These are phyloP conservation scores for Lactarius hatsudake DNA, from an alignment of 768 basidiomycete species.

Conservation along the genomic window DNA sequence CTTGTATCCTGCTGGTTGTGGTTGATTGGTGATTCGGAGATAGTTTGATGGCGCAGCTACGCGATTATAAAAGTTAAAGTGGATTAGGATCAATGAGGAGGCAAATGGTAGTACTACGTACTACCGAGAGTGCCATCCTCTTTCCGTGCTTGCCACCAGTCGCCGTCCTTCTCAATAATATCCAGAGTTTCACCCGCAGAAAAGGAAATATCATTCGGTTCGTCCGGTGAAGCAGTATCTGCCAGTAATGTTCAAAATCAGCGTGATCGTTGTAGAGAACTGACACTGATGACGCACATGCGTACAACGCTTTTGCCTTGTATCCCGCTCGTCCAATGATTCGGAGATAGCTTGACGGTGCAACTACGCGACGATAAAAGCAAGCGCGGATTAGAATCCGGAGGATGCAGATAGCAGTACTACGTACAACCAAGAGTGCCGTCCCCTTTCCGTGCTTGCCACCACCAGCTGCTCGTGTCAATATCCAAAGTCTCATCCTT, in stretches of 20 bases:
- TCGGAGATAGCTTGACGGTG: no score
- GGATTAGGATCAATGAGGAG: conserved; percentile 1
- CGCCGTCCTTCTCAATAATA: conserved; percentile 87
- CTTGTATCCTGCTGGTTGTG: conserved; percentile 44
- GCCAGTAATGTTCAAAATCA: conserved; percentile 13
- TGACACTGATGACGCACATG: conserved; percentile 50
- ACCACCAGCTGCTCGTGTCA: conserved; percentile 63
- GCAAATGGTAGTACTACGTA: conserved; percentile 42
- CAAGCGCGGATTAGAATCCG: no score
- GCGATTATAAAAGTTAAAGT: background rate
- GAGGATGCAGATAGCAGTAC: conserved; percentile 20
- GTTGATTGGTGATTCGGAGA: no score
- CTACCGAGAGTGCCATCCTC: conserved; percentile 73
- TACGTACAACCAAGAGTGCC: conserved; percentile 74
- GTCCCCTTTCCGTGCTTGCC: conserved; percentile 54
- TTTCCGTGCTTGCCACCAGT: conserved; percentile 91
- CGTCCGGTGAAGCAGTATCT: conserved; percentile 92
- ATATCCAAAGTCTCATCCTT: conserved; percentile 93
- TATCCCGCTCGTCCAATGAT: conserved; percentile 35
- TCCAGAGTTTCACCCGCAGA: conserved; percentile 89
- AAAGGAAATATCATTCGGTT: conserved; percentile 96
- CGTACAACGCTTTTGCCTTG: conserved; percentile 86
- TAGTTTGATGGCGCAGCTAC: conserved; percentile 81
- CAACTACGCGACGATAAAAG: no score
- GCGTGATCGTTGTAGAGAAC: background rate